phyloP scores from a whole-genome alignment of 2,329 filamentous ascomycete genomes.

The Fusarium setosum region DNA sequence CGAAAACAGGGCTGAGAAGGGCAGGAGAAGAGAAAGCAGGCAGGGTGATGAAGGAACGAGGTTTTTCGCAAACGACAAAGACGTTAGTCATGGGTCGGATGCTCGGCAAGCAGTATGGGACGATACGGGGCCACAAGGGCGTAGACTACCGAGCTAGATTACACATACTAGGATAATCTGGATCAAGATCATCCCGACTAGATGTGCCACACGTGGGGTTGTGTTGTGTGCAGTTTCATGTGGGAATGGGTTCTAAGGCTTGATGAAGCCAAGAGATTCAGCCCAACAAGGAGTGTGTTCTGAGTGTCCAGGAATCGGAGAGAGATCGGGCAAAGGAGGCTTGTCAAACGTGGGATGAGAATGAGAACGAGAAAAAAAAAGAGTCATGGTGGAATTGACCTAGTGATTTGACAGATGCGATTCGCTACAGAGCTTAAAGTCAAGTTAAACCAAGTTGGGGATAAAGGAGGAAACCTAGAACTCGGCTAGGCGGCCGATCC shows the following conservation, averaged over 20 bases:
- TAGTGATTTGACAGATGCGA: not conserved
- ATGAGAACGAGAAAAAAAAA: not conserved
- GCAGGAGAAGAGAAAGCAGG: not conserved
- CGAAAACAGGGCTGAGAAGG: not conserved
- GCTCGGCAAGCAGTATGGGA: slow-evolving; percentile 27
- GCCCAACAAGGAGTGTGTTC: too few species aligned
- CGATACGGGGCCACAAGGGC: slow-evolving; percentile 12
- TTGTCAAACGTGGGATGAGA: not conserved
- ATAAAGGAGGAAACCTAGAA: not conserved
- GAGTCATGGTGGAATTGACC: not conserved
- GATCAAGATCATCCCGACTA: slow-evolving; percentile 25
- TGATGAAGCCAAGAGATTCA: too few species aligned
- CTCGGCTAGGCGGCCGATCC: not conserved
- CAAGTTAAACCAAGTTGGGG: not conserved
- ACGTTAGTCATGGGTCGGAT: slow-evolving; percentile 30
- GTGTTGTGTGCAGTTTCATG: not conserved
- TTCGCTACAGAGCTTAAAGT: not conserved
- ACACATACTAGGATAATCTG: slow-evolving; percentile 27
- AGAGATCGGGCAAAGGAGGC: not conserved
- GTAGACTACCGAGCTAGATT: slow-evolving; percentile 28
- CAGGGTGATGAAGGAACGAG: not conserved
- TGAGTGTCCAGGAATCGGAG: not conserved
- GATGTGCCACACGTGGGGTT: slow-evolving; percentile 27
- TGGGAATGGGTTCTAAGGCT: too few species aligned
- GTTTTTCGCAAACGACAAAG: not conserved